phyloP scores from a whole-genome alignment of 2,329 filamentous ascomycete genomes.

The Ophiocordyceps australis region DNA sequence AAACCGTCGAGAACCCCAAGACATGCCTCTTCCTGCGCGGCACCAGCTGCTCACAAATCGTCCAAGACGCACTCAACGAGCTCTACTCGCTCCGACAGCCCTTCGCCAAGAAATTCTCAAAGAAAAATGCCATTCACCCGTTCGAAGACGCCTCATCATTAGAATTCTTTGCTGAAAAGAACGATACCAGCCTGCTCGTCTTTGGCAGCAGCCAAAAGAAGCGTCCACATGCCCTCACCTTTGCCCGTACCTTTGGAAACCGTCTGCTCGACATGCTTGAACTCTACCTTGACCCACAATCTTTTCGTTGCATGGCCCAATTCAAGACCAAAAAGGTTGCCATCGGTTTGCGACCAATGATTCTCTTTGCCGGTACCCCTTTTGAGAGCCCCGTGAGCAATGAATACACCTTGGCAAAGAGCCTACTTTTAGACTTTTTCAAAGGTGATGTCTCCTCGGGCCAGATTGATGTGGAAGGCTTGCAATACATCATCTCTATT shows the following conservation, averaged over 20 bases:
- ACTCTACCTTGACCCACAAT: slow-evolving; percentile 60
- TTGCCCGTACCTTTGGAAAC: slow-evolving; percentile 67
- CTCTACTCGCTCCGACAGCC: slow-evolving; percentile 73
- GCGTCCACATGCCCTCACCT: slow-evolving; percentile 75
- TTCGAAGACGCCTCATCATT: slow-evolving; percentile 80
- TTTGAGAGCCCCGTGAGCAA: slow-evolving; percentile 70
- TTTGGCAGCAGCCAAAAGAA: slow-evolving; percentile 86
- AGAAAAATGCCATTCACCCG: slow-evolving; percentile 91
- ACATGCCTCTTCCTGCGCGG: slow-evolving; percentile 78
- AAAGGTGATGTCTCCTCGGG: slow-evolving; percentile 53
- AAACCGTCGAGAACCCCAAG: slow-evolving; percentile 78
- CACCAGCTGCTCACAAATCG: slow-evolving; percentile 64
- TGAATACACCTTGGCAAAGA: slow-evolving; percentile 74
- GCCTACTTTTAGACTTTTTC: slow-evolving; percentile 80
- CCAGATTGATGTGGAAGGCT: slow-evolving; percentile 83
- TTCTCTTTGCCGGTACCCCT: slow-evolving; percentile 75
- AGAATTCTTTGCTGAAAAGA: slow-evolving; percentile 94
- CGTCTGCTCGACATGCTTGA: slow-evolving; percentile 93
- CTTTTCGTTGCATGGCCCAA: slow-evolving; percentile 49
- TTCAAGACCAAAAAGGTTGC: slow-evolving; percentile 64
- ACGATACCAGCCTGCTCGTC: slow-evolving; percentile 73
- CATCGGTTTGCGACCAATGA: slow-evolving; percentile 72
- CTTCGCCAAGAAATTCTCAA: slow-evolving; percentile 76
- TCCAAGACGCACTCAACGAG: slow-evolving; percentile 71
- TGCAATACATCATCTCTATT: slow-evolving; percentile 80